Percentiles rank a stretch among this genome's conserved stretches.
phyloP scores from a whole-genome alignment of 305 asterid species.

The Fraxinus baroniana region DNA sequence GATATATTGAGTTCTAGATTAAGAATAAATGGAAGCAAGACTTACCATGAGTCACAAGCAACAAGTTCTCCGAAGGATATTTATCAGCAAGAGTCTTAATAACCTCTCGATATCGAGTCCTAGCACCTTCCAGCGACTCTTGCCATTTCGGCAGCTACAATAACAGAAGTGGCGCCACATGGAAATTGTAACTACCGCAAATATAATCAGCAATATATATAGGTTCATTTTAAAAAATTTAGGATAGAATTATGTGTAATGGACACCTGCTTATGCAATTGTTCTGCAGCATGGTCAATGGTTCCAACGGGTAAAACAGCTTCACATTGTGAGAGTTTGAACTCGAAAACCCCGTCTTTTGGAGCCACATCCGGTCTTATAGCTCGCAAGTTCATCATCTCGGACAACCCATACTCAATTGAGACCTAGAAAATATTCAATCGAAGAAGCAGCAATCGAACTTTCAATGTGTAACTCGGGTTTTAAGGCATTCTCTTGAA shows the following conservation, averaged over 20 bases:
- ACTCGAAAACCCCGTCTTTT: slow-evolving; percentile 64
- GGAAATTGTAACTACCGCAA: neutral
- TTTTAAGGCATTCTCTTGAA: neutral
- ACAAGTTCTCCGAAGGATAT: slow-evolving; percentile 79
- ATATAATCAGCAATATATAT: neutral
- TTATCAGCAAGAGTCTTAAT: slow-evolving; percentile 70
- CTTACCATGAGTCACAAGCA: slow-evolving; percentile 85
- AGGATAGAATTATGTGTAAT: neutral
- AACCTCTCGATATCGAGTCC: slow-evolving; percentile 58
- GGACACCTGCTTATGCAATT: slow-evolving; percentile 60
- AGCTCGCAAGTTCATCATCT: slow-evolving; percentile 75
- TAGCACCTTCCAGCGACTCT: slow-evolving; percentile 54
- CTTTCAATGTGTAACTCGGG: neutral
- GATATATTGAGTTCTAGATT: neutral
- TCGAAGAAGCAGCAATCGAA: neutral
- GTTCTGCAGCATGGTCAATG: slow-evolving; percentile 43
- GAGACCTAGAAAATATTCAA: slow-evolving; percentile 56
- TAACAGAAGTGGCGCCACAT: slow-evolving; percentile 10
- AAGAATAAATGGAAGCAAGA: neutral
- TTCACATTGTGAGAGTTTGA: slow-evolving; percentile 55
- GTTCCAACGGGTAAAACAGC: slow-evolving; percentile 71
- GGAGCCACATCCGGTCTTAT: slow-evolving; percentile 71
- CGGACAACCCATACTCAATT: slow-evolving; percentile 76
- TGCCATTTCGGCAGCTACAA: slow-evolving; percentile 77
- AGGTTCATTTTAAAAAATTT: neutral